Base-by-base conservation (phyloP, 352 stramenopile species). In the Elongisporangium undulatum region DNA sequence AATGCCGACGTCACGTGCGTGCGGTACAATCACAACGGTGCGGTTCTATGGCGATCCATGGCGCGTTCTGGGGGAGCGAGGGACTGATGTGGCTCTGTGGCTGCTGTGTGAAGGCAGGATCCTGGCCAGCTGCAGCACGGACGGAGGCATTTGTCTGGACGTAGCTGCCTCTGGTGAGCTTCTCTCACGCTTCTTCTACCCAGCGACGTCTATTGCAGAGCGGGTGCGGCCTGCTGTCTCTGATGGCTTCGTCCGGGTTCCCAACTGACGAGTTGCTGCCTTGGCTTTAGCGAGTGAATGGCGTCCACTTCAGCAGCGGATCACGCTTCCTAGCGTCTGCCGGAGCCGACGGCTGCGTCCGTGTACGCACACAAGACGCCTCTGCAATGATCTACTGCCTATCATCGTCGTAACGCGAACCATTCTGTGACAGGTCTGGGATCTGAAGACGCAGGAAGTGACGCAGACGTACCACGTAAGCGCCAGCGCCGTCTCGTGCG, bases 401-500 rank as follows among this genome's bases (percentile, higher is more conserved):
- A 8, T 8, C 26, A 34, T 8, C 26, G 26, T 34, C 8, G 26
- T 34, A 34, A 34, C 26, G 8, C 4, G 26, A 8, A 9, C 8
- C 4, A 4, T 12, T 10, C 6, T 20, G 19, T 22, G 22, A 10
- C 29, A 84, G 72, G 52, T 92, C 13, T 92, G 80, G 82, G 80
- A 90, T 34, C 67, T 92, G 20, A 92, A 92, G 58, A 86, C 78
- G 4, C 82, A 90, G 49, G 74, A 90, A 51, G 59, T 89, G 34
- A 83, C 74, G 39, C 80, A 92, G 61, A 74, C 62, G 19, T 90
- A 89, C 59, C 77, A 62, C 51, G 72, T 87, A 56, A 85, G 80
- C 55, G 68, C 79, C 13, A 92, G 77, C 41, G 63, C 74, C 20
- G 71, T 92, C 62, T 86, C 74, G 3, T 85, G 68, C 8, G 76